Conservation (phyloP, 2,329 filamentous ascomycete species). For the Dactylellina sp. region DNA sequence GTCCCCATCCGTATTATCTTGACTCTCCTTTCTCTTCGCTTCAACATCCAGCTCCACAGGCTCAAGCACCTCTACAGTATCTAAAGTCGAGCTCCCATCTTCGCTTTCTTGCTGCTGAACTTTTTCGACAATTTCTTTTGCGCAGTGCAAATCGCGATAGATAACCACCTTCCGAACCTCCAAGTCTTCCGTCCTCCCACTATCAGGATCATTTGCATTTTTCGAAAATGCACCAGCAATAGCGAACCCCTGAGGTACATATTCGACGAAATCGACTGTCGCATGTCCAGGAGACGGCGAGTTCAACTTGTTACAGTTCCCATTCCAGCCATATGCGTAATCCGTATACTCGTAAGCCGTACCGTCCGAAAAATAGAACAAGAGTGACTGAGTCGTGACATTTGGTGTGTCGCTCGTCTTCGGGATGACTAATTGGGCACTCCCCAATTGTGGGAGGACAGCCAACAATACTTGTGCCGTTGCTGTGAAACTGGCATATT, state of each 20-base stretch:
- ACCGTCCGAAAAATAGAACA: conserved; percentile 52
- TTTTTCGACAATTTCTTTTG: conserved; percentile 29
- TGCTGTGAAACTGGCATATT: conserved; percentile 4
- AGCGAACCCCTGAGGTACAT: conserved; percentile 13
- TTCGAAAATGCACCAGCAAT: conserved; percentile 23
- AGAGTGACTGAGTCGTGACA: conserved; percentile 17
- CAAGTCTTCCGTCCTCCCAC: conserved; percentile 27
- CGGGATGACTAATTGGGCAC: conserved; percentile 38
- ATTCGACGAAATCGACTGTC: conserved; percentile 47
- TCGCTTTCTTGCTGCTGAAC: conserved; percentile 6
- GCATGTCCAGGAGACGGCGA: conserved; percentile 36
- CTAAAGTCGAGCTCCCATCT: conserved; percentile 12
- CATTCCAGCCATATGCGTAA: conserved; percentile 50
- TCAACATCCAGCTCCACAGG: conserved; percentile 40
- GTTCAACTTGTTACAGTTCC: conserved; percentile 46
- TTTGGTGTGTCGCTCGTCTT: background rate
- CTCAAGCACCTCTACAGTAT: conserved; percentile 17
- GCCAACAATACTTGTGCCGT: conserved; percentile 10
- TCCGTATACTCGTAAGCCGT: conserved; percentile 48
- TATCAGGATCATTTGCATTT: conserved; percentile 28
- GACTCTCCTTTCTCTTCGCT: background rate
- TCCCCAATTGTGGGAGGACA: background rate
- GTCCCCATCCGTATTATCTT: background rate
- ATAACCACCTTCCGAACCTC: conserved; percentile 39
- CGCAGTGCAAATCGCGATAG: conserved; percentile 42